These are phyloP conservation scores for Vanilla planifolia DNA, from an alignment of 106 monocot species.

Conservation along the genomic window DNA sequence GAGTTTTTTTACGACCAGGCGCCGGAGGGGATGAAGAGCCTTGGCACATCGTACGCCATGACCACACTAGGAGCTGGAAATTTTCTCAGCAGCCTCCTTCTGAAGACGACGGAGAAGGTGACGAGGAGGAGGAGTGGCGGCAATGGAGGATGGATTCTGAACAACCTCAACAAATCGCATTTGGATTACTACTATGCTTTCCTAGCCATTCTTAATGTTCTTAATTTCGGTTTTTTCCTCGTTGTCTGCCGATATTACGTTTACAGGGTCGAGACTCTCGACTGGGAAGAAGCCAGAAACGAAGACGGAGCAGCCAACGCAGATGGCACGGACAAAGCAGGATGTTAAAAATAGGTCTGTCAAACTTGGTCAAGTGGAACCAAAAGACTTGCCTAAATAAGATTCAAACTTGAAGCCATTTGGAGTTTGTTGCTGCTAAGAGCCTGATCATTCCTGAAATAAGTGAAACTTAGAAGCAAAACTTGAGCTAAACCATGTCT, in stretches of 20 bases:
- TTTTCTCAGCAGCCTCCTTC: constrained; percentile 47
- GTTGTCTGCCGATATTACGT: not conserved
- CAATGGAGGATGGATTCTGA: constrained; percentile 36
- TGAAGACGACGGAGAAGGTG: constrained; percentile 17
- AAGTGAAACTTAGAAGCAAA: too few relatives aligned
- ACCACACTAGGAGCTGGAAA: constrained; percentile 37
- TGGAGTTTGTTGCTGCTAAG: too few relatives aligned
- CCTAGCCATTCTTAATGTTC: constrained; percentile 9
- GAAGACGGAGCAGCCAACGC: too few relatives aligned
- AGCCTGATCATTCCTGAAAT: too few relatives aligned
- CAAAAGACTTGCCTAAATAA: too few relatives aligned
- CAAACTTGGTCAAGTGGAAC: too few relatives aligned
- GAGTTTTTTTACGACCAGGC: constrained; percentile 68
- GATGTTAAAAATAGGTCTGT: too few relatives aligned
- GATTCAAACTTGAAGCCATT: too few relatives aligned
- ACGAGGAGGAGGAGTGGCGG: constrained; percentile 18
- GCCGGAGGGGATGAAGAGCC: constrained; percentile 54
- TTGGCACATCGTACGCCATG: constrained; percentile 39
- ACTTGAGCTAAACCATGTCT: too few relatives aligned
- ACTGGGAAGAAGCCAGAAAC: too few relatives aligned
- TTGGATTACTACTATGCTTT: constrained; percentile 14
- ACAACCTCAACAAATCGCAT: constrained; percentile 10
- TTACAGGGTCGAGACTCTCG: not conserved
- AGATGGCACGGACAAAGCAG: too few relatives aligned
- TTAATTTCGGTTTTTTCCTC: constrained; percentile 7